These are phyloP conservation scores for Fraxinus cuspidata DNA, from an alignment of 257 asterid genomes.

Conservation along the genomic window DNA sequence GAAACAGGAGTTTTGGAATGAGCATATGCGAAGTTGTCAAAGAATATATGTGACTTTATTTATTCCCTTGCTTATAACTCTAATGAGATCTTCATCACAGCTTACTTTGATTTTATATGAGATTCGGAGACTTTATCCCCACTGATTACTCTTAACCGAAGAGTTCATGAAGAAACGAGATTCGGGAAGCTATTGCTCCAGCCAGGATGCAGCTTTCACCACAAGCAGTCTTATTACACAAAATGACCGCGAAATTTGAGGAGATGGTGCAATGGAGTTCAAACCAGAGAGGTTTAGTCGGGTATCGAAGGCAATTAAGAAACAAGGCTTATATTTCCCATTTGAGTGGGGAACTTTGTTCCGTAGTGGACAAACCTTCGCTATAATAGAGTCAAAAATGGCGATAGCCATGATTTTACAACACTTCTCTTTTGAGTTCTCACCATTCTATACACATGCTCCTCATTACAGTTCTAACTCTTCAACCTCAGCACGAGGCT, in stretches of 20 bases:
- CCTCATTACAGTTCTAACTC: constrained; percentile 12
- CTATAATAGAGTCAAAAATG: constrained; percentile 43
- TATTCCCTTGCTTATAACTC: background rate
- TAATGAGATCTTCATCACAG: background rate
- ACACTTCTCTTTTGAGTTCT: constrained; percentile 45
- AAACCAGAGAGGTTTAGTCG: constrained; percentile 40
- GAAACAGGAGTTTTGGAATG: constrained; percentile 38
- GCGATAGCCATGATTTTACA: constrained; percentile 37
- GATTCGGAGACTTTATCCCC: constrained; percentile 38
- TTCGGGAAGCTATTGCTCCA: constrained; percentile 22
- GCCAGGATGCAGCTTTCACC: background rate
- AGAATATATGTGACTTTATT: constrained; percentile 17
- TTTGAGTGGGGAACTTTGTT: constrained; percentile 50
- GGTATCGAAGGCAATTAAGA: constrained; percentile 31
- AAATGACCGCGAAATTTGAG: constrained; percentile 38
- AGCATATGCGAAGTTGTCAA: constrained; percentile 39
- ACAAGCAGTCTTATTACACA: constrained; percentile 21
- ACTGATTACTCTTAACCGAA: background rate
- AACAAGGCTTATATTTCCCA: constrained; percentile 34
- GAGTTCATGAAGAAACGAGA: constrained; percentile 16
- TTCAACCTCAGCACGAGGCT: constrained; percentile 47
- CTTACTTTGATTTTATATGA: constrained; percentile 34
- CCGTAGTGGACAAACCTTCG: constrained; percentile 42
- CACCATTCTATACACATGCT: constrained; percentile 43
- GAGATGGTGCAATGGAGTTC: constrained; percentile 40